Base-by-base conservation (phyloP, 495 filamentous ascomycete species). In the Podospora australis region DNA sequence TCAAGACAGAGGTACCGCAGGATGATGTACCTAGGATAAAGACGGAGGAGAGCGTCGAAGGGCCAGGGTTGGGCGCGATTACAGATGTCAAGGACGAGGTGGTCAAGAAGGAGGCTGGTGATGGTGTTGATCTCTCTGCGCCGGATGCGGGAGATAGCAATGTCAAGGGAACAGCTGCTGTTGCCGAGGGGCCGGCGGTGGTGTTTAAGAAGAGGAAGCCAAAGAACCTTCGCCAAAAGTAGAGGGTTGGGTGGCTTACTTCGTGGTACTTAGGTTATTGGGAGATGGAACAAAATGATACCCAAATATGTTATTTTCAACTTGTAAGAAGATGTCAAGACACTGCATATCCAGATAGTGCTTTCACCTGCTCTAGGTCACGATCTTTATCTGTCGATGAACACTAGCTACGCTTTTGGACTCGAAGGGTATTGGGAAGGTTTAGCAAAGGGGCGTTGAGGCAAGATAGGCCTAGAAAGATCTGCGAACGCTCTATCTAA, bases 121-220 rank as follows among this genome's bases (percentile, higher is more conserved):
- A n/a, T n/a, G n/a, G n/a, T n/a, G n/a, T n/a, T n/a, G n/a, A n/a
- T n/a, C n/a, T n/a, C n/a, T n/a, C n/a, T n/a, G n/a, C n/a, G n/a
- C 48, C 56, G 0, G 21, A 30, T 26, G 51, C 60, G 21, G 65
- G 60, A 22, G 35, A 58, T 25, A 20, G 41, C 7, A 35, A 30
- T 50, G n/a, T 19, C 16, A 32, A 11, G 11, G 41, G 10, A 21
- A 19, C 17, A 20, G 32, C 26, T 6, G 48, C 20, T 8, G 52
- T 44, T 1, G 48, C 67, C 1, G n/a, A n/a, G n/a, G n/a, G n/a
- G n/a, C n/a, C n/a, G n/a, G 53, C 59, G 0, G 74, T 91, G 16
- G 69, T 92, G 10, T 96, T 96, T 71, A 96, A 95, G 69, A 95
- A 95, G 68, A 80, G 90, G 53, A 96, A 92, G 60, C 75, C 83